Conservation (phyloP, 176 grass and related monocot species). For the Zea luxurians region DNA sequence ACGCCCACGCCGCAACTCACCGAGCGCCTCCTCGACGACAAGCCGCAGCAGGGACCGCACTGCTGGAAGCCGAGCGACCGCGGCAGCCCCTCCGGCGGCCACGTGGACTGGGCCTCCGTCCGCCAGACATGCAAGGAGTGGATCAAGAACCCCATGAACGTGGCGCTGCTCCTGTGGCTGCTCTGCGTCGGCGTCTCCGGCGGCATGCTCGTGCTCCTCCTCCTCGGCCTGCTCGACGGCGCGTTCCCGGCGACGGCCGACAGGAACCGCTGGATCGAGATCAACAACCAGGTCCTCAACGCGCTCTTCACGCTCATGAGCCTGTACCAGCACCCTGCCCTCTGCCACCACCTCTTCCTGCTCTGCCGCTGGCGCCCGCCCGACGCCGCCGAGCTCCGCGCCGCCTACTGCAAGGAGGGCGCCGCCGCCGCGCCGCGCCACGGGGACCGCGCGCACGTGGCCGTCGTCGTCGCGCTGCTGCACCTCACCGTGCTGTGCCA, state of each 20-base stretch:
- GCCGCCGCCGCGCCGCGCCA: slow-evolving; percentile 4
- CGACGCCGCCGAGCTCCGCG: slow-evolving; percentile 58
- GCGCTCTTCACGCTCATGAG: slow-evolving; percentile 87
- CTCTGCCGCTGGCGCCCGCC: slow-evolving; percentile 54
- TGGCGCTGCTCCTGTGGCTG: slow-evolving; percentile 63
- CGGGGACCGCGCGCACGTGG: slow-evolving; percentile 49
- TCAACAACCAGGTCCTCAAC: slow-evolving; percentile 82
- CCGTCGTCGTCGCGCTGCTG: slow-evolving; percentile 62
- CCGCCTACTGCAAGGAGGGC: slow-evolving; percentile 53
- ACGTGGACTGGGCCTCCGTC: slow-evolving; percentile 33
- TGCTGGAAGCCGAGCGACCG: neutral
- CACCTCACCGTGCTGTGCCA: slow-evolving; percentile 59
- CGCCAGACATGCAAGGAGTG: slow-evolving; percentile 32
- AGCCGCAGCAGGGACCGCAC: neutral
- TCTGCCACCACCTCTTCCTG: slow-evolving; percentile 61
- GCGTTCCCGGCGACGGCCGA: slow-evolving; percentile 42
- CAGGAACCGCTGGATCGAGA: slow-evolving; percentile 66
- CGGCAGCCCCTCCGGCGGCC: neutral
- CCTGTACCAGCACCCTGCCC: slow-evolving; percentile 68
- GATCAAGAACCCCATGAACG: slow-evolving; percentile 70
- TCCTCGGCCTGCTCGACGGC: slow-evolving; percentile 56
- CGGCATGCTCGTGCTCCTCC: slow-evolving; percentile 56
- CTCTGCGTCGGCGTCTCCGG: slow-evolving; percentile 60
- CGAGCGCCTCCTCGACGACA: slow-evolving; percentile 12
- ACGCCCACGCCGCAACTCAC: slow-evolving; percentile 8